Evolutionary conservation across 495 filamentous ascomycete genomes (phyloP), one percentile per base, ranked within the genome.

Genomic region (Penicillium coprophilum): DNA sequence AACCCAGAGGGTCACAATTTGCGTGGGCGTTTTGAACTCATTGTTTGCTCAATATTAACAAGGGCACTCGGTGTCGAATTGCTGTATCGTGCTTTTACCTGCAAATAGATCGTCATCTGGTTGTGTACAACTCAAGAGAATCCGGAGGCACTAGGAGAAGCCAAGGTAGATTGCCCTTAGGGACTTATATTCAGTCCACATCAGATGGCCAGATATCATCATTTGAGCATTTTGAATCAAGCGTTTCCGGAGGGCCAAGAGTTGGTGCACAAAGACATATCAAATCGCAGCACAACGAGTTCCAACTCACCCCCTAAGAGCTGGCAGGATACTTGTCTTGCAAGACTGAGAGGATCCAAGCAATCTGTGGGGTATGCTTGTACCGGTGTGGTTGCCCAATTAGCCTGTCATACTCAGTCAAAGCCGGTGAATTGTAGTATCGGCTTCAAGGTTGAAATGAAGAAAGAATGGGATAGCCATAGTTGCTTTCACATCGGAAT

Each of bases 151-250:
- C 15, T 9, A n/a, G 13, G 11, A 13, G n/a, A 23, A 6, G 4
- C 12, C 43, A 45, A n/a, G 12, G 13, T 7, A 30, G 24, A 24
- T 11, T 4, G 19, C 6, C 44, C 7, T 30, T 4, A 24, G 24
- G 13, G 15, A 19, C 24, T 28, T 46, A 3, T 21, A 11, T 46
- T 28, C 24, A 4, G 28, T 28, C 17, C 44, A n/a, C 44, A 46
- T 46, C 44, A 46, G 44, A 46, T 46, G 44, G 44, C 44, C 24
- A 46, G 44, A 46, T 30, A 28, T 46, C 44, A 46, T 46, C 44
- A 46, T 15, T 46, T 46, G 44, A 9, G 44, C 17, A 6, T 17
- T 28, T 2, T 17, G 44, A 28, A 46, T 30, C 44, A 46, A 46
- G 24, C 24, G 10, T 46, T 17, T 11, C 41, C 41, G 1, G 15